Evolutionary conservation across 768 basidiomycete genomes (phyloP).

Genomic region (Crepidotus variabilis): DNA sequence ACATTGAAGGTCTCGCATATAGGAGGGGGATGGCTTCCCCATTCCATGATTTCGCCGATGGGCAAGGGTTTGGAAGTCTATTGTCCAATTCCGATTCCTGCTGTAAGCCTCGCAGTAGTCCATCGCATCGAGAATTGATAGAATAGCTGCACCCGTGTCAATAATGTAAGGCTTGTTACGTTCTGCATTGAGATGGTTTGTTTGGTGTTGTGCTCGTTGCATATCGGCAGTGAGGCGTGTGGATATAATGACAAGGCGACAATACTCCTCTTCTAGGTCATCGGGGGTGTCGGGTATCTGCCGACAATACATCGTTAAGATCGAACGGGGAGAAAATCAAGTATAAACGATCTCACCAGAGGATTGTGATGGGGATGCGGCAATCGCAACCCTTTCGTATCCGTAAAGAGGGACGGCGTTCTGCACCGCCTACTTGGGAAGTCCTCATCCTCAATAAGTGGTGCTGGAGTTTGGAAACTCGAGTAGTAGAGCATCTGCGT

Average conservation of each 20-base stretch:
- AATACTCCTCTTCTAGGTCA: conserved; percentile 4
- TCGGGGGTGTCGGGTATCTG: conserved; percentile 4
- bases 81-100: background rate
- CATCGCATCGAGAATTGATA: background rate
- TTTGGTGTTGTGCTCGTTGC: background rate
- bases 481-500: background rate
- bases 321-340: background rate
- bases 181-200: background rate
- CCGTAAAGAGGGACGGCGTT: background rate
- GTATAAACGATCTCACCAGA: background rate
- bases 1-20: conserved; percentile 5
- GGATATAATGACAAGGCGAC: background rate
- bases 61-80: background rate
- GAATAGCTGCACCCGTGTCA: conserved; percentile 1
- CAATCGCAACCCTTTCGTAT: background rate
- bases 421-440: background rate
- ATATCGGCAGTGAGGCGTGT: background rate
- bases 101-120: background rate
- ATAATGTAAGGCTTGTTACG: background rate
- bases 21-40: background rate
- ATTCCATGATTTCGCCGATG: background rate
- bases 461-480: background rate
- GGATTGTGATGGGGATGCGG: conserved; percentile 5
- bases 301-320: background rate
- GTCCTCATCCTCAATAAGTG: background rate